These are phyloP conservation scores for Podosphaera aphanis DNA, from an alignment of 2,329 filamentous ascomycete species.

Conservation along the genomic window DNA sequence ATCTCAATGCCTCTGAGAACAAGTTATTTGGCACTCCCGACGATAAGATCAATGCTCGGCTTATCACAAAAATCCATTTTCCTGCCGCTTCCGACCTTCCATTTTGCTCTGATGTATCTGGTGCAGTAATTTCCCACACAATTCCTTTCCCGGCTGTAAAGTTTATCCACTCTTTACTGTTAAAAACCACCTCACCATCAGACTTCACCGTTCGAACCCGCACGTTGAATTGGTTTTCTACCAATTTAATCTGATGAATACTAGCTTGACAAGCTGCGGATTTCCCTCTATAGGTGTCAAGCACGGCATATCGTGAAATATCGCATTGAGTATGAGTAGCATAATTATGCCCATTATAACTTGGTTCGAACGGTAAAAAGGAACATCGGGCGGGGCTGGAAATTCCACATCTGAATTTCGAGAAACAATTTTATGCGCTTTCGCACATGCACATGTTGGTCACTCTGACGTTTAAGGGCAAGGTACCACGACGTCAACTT, in stretches of 20 bases:
- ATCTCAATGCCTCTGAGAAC: neutral
- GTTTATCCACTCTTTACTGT: neutral
- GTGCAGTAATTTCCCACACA: neutral
- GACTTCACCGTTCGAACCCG: neutral
- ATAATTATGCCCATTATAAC: conserved; percentile 1
- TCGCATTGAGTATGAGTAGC: neutral
- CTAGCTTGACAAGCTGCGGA: neutral
- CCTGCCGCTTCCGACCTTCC: neutral
- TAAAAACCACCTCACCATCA: neutral
- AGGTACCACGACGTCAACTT: neutral
- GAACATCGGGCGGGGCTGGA: neutral
- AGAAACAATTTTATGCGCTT: neutral
- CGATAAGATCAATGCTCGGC: neutral
- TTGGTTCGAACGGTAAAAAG: conserved; percentile 1
- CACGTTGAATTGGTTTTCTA: neutral
- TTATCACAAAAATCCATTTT: neutral
- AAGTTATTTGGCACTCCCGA: neutral
- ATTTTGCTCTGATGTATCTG: neutral
- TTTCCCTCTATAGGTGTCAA: neutral
- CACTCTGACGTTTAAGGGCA: neutral
- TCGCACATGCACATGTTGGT: neutral
- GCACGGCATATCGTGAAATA: neutral
- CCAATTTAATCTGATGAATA: neutral
- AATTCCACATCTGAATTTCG: neutral
- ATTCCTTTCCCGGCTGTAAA: neutral